Base-by-base conservation (phyloP, 306 rosid genomes). In the Trifolium subterraneum region DNA sequence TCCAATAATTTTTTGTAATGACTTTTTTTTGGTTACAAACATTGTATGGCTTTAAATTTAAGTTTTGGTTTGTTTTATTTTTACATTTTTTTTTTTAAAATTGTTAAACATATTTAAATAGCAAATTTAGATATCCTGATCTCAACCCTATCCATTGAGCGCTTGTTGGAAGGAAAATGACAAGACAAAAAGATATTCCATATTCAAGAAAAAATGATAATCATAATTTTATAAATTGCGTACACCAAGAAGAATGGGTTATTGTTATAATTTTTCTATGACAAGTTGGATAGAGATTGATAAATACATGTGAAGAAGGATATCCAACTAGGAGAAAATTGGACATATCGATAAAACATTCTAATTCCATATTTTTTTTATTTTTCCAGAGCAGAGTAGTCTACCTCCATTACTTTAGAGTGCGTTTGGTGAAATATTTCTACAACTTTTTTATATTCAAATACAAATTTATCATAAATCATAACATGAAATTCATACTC, bases 271-370 rank as follows among this genome's bases (percentile, higher is more conserved):
- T 12, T 25, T 58, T 25, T 58, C 64, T 58, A 58, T 13, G 36
- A 35, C 38, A 58, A 58, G 38, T 23, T 58, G 38, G 64, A 58
- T 25, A 13, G 19, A 58, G 64, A 58, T 58, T 23, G 64, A 58
- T 58, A 25, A 11, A 6, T 12, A 58, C 18, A 58, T 25, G 36
- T 58, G 64, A 58, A 1, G 36, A 58, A 6, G 36, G 36, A 25
- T 5, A 13, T 13, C 36, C 38, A 58, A 58, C 64, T 5, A 1
- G 6, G 27, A 13, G 31, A 25, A 58, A 58, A 58, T 25, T 58
- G 64, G 64, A 4, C 64, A 25, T 58, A 58, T 58, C 38, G 38
- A 58, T 58, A 25, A 58, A 58, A 58, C 64, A 58, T 58, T 23
- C 5, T 58, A 58, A 35, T 25, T 58, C 64, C 60, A 54, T 44